Conservation (phyloP, 345 rosid species). For the Turritis glabra region DNA sequence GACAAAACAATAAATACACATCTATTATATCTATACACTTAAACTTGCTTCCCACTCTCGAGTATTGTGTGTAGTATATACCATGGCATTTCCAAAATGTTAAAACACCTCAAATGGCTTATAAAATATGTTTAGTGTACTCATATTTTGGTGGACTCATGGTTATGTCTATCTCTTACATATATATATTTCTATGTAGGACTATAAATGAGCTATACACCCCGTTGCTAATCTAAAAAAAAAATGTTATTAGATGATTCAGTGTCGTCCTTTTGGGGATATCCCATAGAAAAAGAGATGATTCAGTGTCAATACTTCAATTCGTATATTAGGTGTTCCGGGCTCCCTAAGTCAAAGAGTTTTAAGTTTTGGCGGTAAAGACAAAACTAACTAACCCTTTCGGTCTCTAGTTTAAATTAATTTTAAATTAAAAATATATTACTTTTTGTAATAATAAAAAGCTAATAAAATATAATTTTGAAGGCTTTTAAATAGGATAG, state of each 20-base stretch:
- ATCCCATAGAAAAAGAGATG: too few relatives aligned
- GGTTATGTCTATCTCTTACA: background rate
- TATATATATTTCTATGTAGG: background rate
- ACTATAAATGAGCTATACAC: too few relatives aligned
- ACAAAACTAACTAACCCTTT: background rate
- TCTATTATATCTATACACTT: background rate
- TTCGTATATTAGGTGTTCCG: background rate
- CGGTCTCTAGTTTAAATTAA: too few relatives aligned
- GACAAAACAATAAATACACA: conserved; percentile 10
- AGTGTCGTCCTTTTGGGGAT: background rate
- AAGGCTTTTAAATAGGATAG: too few relatives aligned
- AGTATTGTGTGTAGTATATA: too few relatives aligned
- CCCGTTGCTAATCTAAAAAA: too few relatives aligned
- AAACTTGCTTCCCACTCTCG: background rate
- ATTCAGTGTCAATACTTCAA: background rate
- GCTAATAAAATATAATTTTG: too few relatives aligned
- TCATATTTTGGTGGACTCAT: background rate
- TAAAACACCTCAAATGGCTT: too few relatives aligned
- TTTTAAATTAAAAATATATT: too few relatives aligned
- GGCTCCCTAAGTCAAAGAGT: background rate
- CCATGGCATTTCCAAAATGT: background rate
- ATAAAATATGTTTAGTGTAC: too few relatives aligned
- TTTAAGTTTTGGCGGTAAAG: background rate
- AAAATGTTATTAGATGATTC: background rate
- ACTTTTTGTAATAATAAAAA: too few relatives aligned